Evolutionary conservation across 2,329 filamentous ascomycete genomes (phyloP).

Genomic region (Phaeosphaeriaceae sp.): DNA sequence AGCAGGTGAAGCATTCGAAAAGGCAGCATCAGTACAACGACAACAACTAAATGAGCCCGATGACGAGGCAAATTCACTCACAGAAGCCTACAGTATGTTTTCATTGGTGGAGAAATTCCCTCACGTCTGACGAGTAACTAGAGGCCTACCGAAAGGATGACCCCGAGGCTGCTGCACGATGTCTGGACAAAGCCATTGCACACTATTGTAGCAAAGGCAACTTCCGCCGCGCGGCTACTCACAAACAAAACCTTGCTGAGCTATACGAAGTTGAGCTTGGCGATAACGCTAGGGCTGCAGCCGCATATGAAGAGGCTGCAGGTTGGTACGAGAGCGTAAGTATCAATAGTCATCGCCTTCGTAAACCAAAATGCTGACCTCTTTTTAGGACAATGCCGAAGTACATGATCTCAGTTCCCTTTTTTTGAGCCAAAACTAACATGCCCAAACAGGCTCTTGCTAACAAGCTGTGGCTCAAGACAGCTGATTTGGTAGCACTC

Average conservation of each 20-base stretch:
- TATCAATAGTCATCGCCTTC: constrained; percentile 6
- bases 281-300: constrained; percentile 78
- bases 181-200: constrained; percentile 77
- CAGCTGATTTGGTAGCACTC: constrained; percentile 83
- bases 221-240: constrained; percentile 85
- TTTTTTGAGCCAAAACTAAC: constrained; percentile 33
- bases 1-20: constrained; percentile 85
- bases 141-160: constrained; percentile 86
- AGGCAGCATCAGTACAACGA: constrained; percentile 78
- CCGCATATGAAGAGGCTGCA: constrained; percentile 84
- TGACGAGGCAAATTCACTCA: constrained; percentile 85
- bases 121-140: constrained; percentile 22
- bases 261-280: constrained; percentile 82
- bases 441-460: constrained; percentile 64
- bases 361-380: constrained; percentile 20
- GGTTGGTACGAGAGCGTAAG: constrained; percentile 75
- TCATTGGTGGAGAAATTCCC: rapidly evolving
- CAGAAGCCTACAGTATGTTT: constrained; percentile 78
- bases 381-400: constrained; percentile 44
- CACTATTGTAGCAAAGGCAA: constrained; percentile 91
- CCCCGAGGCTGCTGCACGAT: constrained; percentile 81
- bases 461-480: constrained; percentile 93
- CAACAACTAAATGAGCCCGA: constrained; percentile 87
- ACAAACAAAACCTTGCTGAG: constrained; percentile 88
- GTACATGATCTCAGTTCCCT: constrained; percentile 21